Conservation (phyloP, 192 early-diverging fungal genomes). For the Gamsiella multidivaricata region DNA sequence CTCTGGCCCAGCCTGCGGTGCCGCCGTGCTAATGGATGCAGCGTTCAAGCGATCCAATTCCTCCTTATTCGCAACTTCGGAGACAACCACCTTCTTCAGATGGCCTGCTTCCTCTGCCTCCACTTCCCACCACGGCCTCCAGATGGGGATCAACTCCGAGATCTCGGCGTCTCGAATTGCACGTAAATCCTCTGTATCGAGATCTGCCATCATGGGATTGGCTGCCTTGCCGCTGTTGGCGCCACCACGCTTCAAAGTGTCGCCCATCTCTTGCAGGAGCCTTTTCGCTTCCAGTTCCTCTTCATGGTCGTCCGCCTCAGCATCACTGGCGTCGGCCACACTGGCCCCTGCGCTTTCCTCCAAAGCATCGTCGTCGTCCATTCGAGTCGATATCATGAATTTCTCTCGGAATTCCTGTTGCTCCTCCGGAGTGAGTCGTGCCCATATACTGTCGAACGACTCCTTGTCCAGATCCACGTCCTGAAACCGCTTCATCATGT, state of each 20-base stretch:
- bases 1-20: neutral
- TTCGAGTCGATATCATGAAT: constrained; percentile 27
- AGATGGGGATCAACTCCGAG: constrained; percentile 34
- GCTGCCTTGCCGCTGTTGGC: neutral
- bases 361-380: constrained; percentile 10
- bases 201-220: constrained; percentile 21
- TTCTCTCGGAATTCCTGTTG: constrained; percentile 60
- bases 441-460: constrained; percentile 60
- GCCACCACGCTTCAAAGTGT: constrained; percentile 23
- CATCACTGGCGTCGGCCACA: neutral
- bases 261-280: constrained; percentile 40
- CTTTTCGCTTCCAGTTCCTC: constrained; percentile 30
- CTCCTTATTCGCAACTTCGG: constrained; percentile 7
- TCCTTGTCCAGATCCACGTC: constrained; percentile 60
- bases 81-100: constrained; percentile 21
- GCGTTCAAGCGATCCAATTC: constrained; percentile 6
- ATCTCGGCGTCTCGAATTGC: constrained; percentile 49
- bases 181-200: constrained; percentile 33
- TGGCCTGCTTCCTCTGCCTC: constrained; percentile 46
- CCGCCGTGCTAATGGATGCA: neutral
- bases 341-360: neutral
- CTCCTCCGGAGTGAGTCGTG: constrained; percentile 58
- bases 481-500: constrained; percentile 57
- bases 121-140: constrained; percentile 49
- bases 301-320: constrained; percentile 5